A percentile compares a stretch with the other conserved stretches of the same genome.
phyloP scores from a whole-genome alignment of 2,329 filamentous ascomycete genomes.

The Ophiostoma ulmi region DNA sequence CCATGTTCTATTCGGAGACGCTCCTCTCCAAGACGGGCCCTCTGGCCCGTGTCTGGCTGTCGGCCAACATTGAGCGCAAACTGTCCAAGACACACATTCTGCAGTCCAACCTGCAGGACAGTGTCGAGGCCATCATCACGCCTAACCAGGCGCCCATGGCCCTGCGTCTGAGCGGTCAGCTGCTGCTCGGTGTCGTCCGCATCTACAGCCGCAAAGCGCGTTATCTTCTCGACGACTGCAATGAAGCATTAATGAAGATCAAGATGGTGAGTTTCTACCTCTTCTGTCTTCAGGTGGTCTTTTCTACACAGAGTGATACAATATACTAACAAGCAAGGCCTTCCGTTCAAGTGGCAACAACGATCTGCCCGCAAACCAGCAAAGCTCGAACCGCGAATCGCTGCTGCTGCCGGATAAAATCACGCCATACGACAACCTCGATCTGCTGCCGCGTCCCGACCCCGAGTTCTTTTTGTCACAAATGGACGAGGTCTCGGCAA shows the following conservation, averaged over 20 bases:
- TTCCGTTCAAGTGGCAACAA: constrained; percentile 94
- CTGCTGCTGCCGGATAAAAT: constrained; percentile 87
- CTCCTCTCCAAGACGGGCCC: constrained; percentile 95
- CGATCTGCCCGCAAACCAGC: constrained; percentile 79
- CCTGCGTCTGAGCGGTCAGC: constrained; percentile 84
- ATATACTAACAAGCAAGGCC: constrained; percentile 53
- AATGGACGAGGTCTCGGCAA: constrained; percentile 56
- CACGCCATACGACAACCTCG: constrained; percentile 79
- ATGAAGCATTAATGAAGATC: constrained; percentile 94
- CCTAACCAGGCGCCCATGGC: constrained; percentile 92
- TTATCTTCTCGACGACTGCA: constrained; percentile 94
- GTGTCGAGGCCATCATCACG: constrained; percentile 90
- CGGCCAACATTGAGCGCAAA: constrained; percentile 96
- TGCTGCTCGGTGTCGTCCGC: constrained; percentile 89
- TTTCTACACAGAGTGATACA: constrained; percentile 29
- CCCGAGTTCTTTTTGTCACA: constrained; percentile 77
- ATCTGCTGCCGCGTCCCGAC: constrained; percentile 77
- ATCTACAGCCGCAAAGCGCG: constrained; percentile 97
- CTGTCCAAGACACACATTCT: constrained; percentile 94
- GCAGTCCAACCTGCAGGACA: constrained; percentile 89
- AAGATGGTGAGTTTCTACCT: constrained; percentile 70
- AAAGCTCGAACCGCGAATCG: constrained; percentile 75
- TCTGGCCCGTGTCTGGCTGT: constrained; percentile 94
- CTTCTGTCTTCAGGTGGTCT: not conserved
- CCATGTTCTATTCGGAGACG: constrained; percentile 97